A percentile compares a stretch with the other conserved stretches of the same genome.
Evolutionary conservation across 75 land plant species (phyloP).

Genomic region (Cryptomeria japonica): DNA sequence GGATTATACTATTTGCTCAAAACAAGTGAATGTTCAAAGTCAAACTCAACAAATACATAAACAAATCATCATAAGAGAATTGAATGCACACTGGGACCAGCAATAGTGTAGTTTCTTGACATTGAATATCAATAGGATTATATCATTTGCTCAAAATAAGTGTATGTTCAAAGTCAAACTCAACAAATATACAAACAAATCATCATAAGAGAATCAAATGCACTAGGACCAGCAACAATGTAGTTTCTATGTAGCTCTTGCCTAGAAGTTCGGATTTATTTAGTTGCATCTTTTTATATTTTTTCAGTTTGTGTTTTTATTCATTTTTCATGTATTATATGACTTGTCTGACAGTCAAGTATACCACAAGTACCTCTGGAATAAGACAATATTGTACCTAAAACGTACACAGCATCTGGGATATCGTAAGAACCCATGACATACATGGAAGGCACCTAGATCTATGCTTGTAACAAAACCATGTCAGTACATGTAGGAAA

Average conservation of each 20-base stretch:
- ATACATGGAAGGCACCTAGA: background rate
- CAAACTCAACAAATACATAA: background rate
- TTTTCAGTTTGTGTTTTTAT: background rate
- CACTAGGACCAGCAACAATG: background rate
- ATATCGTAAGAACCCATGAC: background rate
- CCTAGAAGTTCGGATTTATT: background rate
- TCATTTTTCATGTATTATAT: background rate
- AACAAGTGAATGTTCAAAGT: background rate
- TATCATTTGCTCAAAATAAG: background rate
- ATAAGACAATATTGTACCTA: background rate
- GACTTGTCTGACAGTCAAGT: background rate
- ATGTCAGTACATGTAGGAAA: background rate
- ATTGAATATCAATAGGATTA: background rate
- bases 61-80: too few species aligned
- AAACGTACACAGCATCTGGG: background rate
- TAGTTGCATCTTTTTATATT: background rate
- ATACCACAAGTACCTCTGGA: background rate
- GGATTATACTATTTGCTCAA: background rate
- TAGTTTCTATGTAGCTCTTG: background rate
- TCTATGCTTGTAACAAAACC: too few species aligned
- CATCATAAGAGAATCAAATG: background rate
- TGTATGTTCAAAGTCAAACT: background rate
- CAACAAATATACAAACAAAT: background rate
- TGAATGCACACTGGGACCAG: background rate
- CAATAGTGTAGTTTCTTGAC: background rate